These are phyloP conservation scores for Sarocladium strictum DNA, from an alignment of 2,329 filamentous ascomycete species.

Conservation along the genomic window DNA sequence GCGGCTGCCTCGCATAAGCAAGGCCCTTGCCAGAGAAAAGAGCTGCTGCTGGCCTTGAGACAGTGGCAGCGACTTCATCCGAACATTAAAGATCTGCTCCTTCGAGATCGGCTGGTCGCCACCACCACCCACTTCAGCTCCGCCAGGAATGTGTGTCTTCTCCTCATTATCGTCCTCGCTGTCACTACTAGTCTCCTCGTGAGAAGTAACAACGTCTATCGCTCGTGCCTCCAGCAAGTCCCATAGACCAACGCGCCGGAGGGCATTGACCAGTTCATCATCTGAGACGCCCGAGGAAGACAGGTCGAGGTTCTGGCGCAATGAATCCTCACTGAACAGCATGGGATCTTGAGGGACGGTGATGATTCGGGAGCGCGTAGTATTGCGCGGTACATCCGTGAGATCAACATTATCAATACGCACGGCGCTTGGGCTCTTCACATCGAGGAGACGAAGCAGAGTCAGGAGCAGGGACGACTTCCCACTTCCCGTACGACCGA, in stretches of 20 bases:
- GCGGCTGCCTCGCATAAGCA: neutral
- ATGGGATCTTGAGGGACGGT: constrained; percentile 35
- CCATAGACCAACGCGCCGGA: neutral
- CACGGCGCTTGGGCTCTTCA: constrained; percentile 30
- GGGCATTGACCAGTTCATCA: constrained; percentile 11
- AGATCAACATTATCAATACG: constrained; percentile 36
- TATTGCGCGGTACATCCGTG: constrained; percentile 30
- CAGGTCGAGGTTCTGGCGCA: constrained; percentile 13
- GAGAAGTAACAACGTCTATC: neutral
- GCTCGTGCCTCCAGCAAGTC: neutral
- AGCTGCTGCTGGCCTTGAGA: neutral
- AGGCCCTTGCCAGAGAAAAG: neutral
- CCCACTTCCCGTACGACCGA: constrained; percentile 44
- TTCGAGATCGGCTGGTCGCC: too few species aligned
- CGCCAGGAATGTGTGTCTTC: too few species aligned
- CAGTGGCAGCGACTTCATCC: constrained; percentile 9
- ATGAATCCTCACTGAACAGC: constrained; percentile 12
- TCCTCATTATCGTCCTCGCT: neutral
- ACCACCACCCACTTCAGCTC: too few species aligned
- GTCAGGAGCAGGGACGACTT: constrained; percentile 40
- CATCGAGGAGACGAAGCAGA: constrained; percentile 38
- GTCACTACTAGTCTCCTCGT: neutral
- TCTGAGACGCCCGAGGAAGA: constrained; percentile 9
- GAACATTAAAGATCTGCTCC: neutral
- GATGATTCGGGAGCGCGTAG: constrained; percentile 33